Conservation (phyloP, 805 yeast species). For the Candida manassasensis region DNA sequence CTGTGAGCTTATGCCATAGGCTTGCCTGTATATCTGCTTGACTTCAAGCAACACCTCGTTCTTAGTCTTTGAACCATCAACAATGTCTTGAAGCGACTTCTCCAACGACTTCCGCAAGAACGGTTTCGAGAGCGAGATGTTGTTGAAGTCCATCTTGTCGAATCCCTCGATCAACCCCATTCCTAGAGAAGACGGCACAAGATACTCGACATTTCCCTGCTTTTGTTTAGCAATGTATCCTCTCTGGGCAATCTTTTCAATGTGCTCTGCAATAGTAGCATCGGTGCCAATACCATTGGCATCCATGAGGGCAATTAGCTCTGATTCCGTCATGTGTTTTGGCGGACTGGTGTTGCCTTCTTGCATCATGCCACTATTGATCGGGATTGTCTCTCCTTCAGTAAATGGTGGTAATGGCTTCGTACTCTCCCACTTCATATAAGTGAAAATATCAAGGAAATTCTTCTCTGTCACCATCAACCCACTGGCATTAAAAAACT, state of each 20-base stretch:
- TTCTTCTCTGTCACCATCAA: slow-evolving; percentile 67
- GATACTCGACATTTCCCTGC: slow-evolving; percentile 33
- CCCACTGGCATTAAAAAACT: slow-evolving; percentile 69
- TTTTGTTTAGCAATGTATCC: slow-evolving; percentile 55
- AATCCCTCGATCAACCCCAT: slow-evolving; percentile 86
- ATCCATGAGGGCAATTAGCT: slow-evolving; percentile 90
- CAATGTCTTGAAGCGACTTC: slow-evolving; percentile 56
- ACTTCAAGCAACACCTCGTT: slow-evolving; percentile 47
- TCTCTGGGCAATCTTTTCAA: slow-evolving; percentile 68
- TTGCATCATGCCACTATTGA: slow-evolving; percentile 54
- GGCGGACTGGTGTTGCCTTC: slow-evolving; percentile 84
- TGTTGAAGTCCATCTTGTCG: slow-evolving; percentile 68
- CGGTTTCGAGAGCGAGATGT: slow-evolving; percentile 69
- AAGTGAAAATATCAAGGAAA: slow-evolving; percentile 75
- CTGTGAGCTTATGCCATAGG: slow-evolving; percentile 46
- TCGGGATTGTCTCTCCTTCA: slow-evolving; percentile 51
- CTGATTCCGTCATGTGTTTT: slow-evolving; percentile 80
- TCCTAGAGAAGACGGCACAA: slow-evolving; percentile 81
- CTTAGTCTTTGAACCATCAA: slow-evolving; percentile 55
- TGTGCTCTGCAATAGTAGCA: slow-evolving; percentile 98
- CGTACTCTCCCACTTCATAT: slow-evolving; percentile 71
- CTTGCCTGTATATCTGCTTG: slow-evolving; percentile 25
- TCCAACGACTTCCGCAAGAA: slow-evolving; percentile 78
- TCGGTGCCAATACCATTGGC: slow-evolving; percentile 97
- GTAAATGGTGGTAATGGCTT: slow-evolving; percentile 61